Evolutionary conservation across 495 filamentous ascomycete species (phyloP).

Genomic region (Emericellopsis terricola): DNA sequence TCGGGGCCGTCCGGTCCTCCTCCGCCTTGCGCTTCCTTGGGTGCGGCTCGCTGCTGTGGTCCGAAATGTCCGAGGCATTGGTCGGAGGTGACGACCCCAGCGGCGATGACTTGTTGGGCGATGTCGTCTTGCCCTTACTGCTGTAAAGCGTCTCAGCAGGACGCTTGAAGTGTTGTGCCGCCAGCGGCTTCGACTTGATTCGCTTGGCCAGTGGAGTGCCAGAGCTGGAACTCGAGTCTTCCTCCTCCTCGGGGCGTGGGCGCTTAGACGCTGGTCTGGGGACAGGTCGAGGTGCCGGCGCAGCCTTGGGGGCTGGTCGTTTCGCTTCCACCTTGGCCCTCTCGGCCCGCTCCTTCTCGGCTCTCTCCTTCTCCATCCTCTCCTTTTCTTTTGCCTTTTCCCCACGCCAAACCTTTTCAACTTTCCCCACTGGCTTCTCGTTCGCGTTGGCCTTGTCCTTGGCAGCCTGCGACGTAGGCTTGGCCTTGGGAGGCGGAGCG

Average conservation of each 20-base stretch:
- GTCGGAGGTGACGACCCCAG: conserved; percentile 59
- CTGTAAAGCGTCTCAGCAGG: conserved; percentile 28
- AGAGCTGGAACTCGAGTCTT: conserved; percentile 32
- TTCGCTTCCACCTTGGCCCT: conserved; percentile 11
- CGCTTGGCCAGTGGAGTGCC: conserved; percentile 31
- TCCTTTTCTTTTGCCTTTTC: too few species aligned
- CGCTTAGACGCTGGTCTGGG: conserved; percentile 8
- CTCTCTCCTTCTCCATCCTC: too few species aligned
- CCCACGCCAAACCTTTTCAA: too few species aligned
- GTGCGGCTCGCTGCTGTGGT: conserved; percentile 9
- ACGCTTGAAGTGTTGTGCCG: conserved; percentile 11
- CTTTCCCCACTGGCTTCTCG: too few species aligned
- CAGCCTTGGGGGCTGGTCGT: conserved; percentile 11
- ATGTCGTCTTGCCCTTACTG: conserved; percentile 31
- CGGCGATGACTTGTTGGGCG: conserved; percentile 55
- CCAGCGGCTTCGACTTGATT: conserved; percentile 19
- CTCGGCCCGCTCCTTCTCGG: too few species aligned
- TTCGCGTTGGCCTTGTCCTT: conserved; percentile 16
- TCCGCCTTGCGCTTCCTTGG: conserved; percentile 20
- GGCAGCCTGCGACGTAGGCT: conserved; percentile 10
- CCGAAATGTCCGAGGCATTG: conserved; percentile 47
- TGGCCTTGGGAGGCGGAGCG: conserved; percentile 15
- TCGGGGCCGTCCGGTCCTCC: conserved; percentile 11
- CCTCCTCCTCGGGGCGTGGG: conserved; percentile 21
- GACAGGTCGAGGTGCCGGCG: conserved; percentile 3